Evolutionary conservation across 306 rosid species (phyloP).

Genomic region (Fragaria vesca): DNA sequence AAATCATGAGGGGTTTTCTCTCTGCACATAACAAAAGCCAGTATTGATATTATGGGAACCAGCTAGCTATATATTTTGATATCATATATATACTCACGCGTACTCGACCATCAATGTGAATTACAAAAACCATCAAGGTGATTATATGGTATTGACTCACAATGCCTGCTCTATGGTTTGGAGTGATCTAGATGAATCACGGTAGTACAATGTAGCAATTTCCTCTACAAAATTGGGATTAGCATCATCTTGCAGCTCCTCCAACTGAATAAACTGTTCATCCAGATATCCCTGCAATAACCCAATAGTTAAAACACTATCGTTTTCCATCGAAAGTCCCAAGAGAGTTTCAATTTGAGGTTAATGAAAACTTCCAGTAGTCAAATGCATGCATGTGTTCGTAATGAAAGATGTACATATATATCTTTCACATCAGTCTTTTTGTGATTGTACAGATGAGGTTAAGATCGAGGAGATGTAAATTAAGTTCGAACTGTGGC

Average conservation of each 20-base stretch:
- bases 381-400: neutral
- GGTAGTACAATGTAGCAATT: slow-evolving; percentile 68
- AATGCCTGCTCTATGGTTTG: slow-evolving; percentile 68
- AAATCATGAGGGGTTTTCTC: slow-evolving; percentile 65
- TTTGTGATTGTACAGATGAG: neutral
- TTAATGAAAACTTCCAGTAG: neutral
- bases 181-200: slow-evolving; percentile 68
- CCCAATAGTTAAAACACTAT: neutral
- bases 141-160: slow-evolving; percentile 24
- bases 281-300: slow-evolving; percentile 63
- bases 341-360: neutral
- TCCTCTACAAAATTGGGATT: slow-evolving; percentile 94
- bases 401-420: neutral
- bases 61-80: neutral
- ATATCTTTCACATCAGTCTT: neutral
- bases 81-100: neutral
- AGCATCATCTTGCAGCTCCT: slow-evolving; percentile 82
- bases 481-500: neutral
- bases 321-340: neutral
- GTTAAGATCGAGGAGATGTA: neutral
- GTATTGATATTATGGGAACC: neutral
- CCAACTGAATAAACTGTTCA: slow-evolving; percentile 85
- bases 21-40: slow-evolving; percentile 30
- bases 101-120: neutral
- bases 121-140: too few species aligned